Evolutionary conservation across 768 basidiomycete species (phyloP).

Genomic region (Russula lepida): DNA sequence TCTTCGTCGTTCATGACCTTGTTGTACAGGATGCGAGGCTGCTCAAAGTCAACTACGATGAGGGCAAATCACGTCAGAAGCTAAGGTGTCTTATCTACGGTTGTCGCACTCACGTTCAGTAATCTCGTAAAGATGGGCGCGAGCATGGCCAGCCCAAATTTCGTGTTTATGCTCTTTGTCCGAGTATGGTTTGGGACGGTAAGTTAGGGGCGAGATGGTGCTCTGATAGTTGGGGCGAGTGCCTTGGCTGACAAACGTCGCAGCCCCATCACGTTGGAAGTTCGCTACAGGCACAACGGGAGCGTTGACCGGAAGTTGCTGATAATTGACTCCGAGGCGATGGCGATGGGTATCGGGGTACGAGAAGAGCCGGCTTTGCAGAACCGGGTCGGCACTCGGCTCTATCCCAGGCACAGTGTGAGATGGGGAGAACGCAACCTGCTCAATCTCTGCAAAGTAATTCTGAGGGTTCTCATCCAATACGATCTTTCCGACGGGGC

Average conservation of each 20-base stretch:
- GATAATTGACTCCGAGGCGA: conserved; percentile 73
- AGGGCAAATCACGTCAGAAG: conserved; percentile 2
- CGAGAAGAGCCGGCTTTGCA: conserved; percentile 77
- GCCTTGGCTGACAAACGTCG: conserved; percentile 71
- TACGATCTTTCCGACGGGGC: conserved; percentile 78
- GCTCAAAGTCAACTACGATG: conserved; percentile 69
- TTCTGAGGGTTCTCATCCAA: conserved; percentile 72
- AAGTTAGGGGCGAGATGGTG: conserved; percentile 63
- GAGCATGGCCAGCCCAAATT: conserved; percentile 63
- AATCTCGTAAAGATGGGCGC: conserved; percentile 60
- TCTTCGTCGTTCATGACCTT: conserved; percentile 59
- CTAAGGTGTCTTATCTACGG: background rate
- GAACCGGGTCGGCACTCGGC: conserved; percentile 83
- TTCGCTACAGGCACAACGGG: conserved; percentile 67
- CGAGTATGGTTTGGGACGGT: conserved; percentile 38
- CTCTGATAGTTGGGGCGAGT: conserved; percentile 82
- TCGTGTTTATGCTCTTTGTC: conserved; percentile 47
- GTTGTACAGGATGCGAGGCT: conserved; percentile 61
- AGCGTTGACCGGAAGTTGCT: conserved; percentile 82
- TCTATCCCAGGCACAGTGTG: conserved; percentile 86
- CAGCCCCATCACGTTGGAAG: conserved; percentile 85
- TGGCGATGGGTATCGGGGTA: conserved; percentile 88
- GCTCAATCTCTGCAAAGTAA: conserved; percentile 95
- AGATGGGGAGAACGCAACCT: conserved; percentile 83
- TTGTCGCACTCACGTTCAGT: conserved; percentile 56